A percentile compares a stretch with the other conserved stretches of the same genome.
Evolutionary conservation across 1,284 basidiomycete species (phyloP).

Genomic region (Pulchroboletus neoregius): DNA sequence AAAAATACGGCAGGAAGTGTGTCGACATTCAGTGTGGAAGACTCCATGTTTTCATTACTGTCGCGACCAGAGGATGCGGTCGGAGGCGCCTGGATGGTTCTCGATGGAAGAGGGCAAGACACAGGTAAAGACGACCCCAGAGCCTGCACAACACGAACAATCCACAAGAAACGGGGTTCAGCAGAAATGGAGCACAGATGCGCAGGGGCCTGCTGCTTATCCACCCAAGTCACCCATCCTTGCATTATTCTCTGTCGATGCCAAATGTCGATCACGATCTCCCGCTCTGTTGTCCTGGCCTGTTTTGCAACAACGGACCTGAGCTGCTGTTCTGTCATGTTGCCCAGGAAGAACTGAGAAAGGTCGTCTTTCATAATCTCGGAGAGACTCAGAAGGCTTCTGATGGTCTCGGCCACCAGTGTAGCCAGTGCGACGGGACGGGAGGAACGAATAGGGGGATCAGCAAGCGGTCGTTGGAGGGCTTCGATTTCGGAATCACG

Average conservation of each 20-base stretch:
- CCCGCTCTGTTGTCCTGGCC: conserved; percentile 50
- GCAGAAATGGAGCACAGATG: conserved; percentile 17
- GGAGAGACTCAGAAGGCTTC: conserved; percentile 46
- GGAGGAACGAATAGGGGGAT: conserved; percentile 25
- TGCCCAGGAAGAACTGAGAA: conserved; percentile 53
- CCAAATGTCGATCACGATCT: conserved; percentile 52
- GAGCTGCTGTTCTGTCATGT: conserved; percentile 60
- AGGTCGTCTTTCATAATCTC: conserved; percentile 64
- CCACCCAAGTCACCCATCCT: conserved; percentile 43
- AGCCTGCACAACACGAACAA: conserved; percentile 44
- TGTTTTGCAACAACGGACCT: conserved; percentile 43
- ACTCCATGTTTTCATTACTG: conserved; percentile 9
- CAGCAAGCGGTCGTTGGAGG: conserved; percentile 41
- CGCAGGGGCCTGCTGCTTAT: conserved; percentile 16
- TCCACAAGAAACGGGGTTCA: conserved; percentile 37
- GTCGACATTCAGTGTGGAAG: conserved; percentile 30
- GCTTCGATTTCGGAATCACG: conserved; percentile 52
- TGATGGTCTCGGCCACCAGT: conserved; percentile 44
- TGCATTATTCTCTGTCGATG: conserved; percentile 31
- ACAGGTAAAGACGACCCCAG: conserved; percentile 45
- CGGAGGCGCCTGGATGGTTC: conserved; percentile 13
- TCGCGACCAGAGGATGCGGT: background rate
- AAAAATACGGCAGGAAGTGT: conserved; percentile 59
- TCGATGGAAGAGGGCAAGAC: conserved; percentile 40
- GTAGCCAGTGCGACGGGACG: conserved; percentile 33